Conservation (phyloP, 108 stramenopile species). For the Craspedostauros australis region DNA sequence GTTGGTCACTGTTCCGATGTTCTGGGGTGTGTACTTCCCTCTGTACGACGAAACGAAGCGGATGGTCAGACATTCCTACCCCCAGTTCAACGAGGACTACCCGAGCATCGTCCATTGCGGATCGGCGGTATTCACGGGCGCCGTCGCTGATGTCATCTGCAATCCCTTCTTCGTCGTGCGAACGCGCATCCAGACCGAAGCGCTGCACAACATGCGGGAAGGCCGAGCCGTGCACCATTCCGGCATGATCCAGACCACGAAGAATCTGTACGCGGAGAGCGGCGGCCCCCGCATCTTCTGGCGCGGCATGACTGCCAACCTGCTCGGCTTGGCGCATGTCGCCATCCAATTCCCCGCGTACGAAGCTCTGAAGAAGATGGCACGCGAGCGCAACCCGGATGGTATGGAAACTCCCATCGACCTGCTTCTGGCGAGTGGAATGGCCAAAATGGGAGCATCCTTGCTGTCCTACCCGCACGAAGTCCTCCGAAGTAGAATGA, state of each 20-base stretch:
- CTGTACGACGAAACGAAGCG: conserved; percentile 49
- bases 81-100: conserved; percentile 30
- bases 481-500: conserved; percentile 83
- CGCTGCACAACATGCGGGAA: conserved; percentile 51
- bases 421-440: conserved; percentile 64
- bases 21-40: conserved; percentile 86
- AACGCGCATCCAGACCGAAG: conserved; percentile 85
- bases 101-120: conserved; percentile 62
- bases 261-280: conserved; percentile 36
- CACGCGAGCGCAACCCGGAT: conserved; percentile 28
- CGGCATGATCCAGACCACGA: conserved; percentile 49
- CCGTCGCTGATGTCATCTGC: conserved; percentile 80
- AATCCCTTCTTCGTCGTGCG: conserved; percentile 91
- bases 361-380: conserved; percentile 69
- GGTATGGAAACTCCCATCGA: conserved; percentile 53
- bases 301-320: conserved; percentile 84
- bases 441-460: conserved; percentile 80
- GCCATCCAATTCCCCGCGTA: conserved; percentile 91
- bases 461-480: conserved; percentile 88
- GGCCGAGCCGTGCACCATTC: conserved; percentile 27
- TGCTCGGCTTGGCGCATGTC: conserved; percentile 85
- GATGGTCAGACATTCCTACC: conserved; percentile 10
- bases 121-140: conserved; percentile 76
- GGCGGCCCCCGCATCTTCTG: conserved; percentile 74
- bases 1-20: conserved; percentile 79